These are phyloP conservation scores for Ceratocystis eucalypticola DNA, from an alignment of 2,329 filamentous ascomycete species.

Conservation along the genomic window DNA sequence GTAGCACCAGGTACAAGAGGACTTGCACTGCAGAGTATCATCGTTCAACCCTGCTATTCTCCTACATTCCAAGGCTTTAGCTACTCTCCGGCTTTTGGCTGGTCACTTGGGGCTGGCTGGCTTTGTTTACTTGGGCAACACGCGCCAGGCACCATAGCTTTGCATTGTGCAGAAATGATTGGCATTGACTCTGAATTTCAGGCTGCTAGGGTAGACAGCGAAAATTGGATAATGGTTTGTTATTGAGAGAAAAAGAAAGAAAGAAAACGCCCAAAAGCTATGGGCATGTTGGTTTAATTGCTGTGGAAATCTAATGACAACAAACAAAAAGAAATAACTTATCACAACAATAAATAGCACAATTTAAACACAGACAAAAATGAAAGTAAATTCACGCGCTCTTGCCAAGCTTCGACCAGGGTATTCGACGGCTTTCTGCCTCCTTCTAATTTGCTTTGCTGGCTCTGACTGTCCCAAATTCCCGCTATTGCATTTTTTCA, in stretches of 20 bases:
- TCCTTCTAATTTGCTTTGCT: constrained; percentile 9
- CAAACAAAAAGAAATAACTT: neutral
- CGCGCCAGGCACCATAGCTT: neutral
- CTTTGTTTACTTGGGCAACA: neutral
- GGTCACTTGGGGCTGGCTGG: neutral
- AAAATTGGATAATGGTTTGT: neutral
- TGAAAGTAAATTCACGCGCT: neutral
- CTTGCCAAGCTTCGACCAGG: neutral
- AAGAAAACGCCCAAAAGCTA: neutral
- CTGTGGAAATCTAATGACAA: neutral
- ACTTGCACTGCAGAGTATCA: neutral
- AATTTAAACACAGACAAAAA: neutral
- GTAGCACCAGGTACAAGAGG: neutral
- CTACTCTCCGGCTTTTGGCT: neutral
- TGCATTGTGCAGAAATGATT: constrained; percentile 5
- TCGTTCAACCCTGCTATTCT: neutral
- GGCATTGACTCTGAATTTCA: constrained; percentile 2
- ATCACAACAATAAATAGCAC: neutral
- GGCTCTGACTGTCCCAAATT: neutral
- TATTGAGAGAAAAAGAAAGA: neutral
- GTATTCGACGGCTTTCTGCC: neutral
- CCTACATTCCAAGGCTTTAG: neutral
- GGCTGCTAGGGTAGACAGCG: neutral
- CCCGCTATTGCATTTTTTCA: neutral
- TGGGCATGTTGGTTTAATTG: neutral